Percentiles rank a stretch among this genome's conserved stretches.
Evolutionary conservation across 2,329 filamentous ascomycete species (phyloP).

Genomic region (Amauroascus verrucosus): DNA sequence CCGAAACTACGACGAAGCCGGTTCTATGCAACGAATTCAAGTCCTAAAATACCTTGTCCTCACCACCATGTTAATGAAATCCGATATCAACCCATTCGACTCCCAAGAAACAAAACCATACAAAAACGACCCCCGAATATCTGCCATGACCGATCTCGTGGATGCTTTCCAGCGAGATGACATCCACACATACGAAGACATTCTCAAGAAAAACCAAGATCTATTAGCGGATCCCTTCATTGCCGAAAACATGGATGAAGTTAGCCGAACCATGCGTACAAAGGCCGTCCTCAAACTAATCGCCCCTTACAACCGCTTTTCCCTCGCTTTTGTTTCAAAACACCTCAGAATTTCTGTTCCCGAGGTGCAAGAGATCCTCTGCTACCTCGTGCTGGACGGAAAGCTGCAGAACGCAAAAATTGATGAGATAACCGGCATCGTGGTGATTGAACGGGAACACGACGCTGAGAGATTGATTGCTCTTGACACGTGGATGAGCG

Average conservation of each 20-base stretch:
- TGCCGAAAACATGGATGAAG: conserved; percentile 97
- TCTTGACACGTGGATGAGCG: conserved; percentile 60
- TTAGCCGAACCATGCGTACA: conserved; percentile 94
- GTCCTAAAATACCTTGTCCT: conserved; percentile 94
- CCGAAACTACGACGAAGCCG: conserved; percentile 96
- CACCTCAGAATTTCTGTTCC: conserved; percentile 73
- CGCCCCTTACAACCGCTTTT: conserved; percentile 89
- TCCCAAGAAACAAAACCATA: conserved; percentile 98
- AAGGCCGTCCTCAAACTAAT: conserved; percentile 91
- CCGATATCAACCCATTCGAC: conserved; percentile 96
- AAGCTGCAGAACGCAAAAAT: conserved; percentile 71
- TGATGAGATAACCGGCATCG: conserved; percentile 73
- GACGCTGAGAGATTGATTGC: conserved; percentile 58
- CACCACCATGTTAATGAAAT: conserved; percentile 97
- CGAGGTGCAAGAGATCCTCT: conserved; percentile 92
- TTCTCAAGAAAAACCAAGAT: conserved; percentile 77
- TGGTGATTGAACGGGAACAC: conserved; percentile 70
- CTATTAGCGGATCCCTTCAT: conserved; percentile 90
- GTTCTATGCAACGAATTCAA: conserved; percentile 89
- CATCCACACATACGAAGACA: conserved; percentile 80
- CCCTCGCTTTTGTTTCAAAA: conserved; percentile 73
- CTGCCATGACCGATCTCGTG: conserved; percentile 93
- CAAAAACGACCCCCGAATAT: conserved; percentile 86
- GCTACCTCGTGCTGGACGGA: conserved; percentile 83
- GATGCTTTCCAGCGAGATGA: conserved; percentile 95